A percentile compares a stretch with the other conserved stretches of the same genome.
Conservation (phyloP, 495 filamentous ascomycete species). For the Aeminium ludgeri region DNA sequence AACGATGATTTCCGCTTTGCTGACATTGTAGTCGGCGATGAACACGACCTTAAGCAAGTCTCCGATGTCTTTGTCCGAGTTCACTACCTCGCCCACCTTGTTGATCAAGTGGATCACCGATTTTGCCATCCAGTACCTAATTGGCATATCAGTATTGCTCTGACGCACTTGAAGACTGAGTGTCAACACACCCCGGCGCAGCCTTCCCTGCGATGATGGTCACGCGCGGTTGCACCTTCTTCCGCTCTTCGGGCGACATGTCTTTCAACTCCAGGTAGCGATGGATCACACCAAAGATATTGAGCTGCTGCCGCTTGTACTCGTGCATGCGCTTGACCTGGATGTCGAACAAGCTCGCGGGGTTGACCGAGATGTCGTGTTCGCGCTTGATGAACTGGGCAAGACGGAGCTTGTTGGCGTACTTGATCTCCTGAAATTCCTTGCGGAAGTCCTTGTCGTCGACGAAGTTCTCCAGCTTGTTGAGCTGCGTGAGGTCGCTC, state of each 20-base stretch:
- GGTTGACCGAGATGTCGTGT: conserved; percentile 66
- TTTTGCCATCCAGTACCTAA: conserved; percentile 99
- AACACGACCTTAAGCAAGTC: conserved; percentile 95
- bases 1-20: conserved; percentile 92
- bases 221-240: conserved; percentile 80
- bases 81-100: conserved; percentile 77
- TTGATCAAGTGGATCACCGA: conserved; percentile 95
- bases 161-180: too few relatives aligned
- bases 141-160: too few relatives aligned
- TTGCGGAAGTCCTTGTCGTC: conserved; percentile 79
- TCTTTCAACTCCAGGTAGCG: conserved; percentile 79
- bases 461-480: conserved; percentile 61
- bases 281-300: conserved; percentile 96
- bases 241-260: conserved; percentile 66
- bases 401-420: conserved; percentile 60
- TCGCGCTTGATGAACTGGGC: conserved; percentile 77
- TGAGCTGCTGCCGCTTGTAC: conserved; percentile 97
- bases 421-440: conserved; percentile 84
- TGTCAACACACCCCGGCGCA: too few relatives aligned
- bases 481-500: conserved; percentile 70
- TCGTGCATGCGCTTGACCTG: conserved; percentile 99
- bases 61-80: conserved; percentile 78
- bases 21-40: conserved; percentile 96
- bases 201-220: conserved; percentile 97
- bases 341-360: conserved; percentile 78